These are phyloP conservation scores for Davidsoniella australis DNA, from an alignment of 2,329 filamentous ascomycete genomes.

Conservation along the genomic window DNA sequence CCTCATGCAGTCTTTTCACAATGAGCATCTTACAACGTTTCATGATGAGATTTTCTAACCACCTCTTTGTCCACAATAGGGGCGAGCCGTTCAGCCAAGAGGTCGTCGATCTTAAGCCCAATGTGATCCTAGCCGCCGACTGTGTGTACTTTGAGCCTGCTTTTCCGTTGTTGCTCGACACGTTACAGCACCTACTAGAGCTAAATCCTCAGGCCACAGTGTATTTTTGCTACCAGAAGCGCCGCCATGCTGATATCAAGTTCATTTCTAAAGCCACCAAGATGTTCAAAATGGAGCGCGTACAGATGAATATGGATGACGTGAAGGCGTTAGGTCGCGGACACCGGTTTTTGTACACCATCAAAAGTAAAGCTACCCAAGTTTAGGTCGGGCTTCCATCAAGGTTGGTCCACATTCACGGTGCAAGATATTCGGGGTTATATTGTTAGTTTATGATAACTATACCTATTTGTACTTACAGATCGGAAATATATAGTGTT, in stretches of 20 bases:
- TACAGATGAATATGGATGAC: slow-evolving; percentile 38
- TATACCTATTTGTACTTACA: no score
- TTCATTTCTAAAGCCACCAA: slow-evolving; percentile 58
- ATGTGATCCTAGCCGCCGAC: slow-evolving; percentile 82
- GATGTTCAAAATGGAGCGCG: slow-evolving; percentile 43
- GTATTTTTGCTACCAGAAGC: slow-evolving; percentile 89
- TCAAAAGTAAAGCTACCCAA: no score
- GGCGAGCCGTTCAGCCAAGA: slow-evolving; percentile 39
- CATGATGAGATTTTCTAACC: no score
- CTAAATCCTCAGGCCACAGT: slow-evolving; percentile 48
- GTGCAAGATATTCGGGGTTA: no score
- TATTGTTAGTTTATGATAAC: no score
- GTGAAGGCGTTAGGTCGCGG: slow-evolving; percentile 38
- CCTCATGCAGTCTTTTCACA: no score
- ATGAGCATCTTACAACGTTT: no score
- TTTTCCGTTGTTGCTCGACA: slow-evolving; percentile 71
- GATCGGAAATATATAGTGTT: no score
- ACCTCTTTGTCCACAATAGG: slow-evolving; percentile 20
- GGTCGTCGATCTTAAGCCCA: slow-evolving; percentile 42
- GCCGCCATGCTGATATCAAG: slow-evolving; percentile 62
- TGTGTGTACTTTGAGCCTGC: slow-evolving; percentile 96
- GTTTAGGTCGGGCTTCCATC: no score
- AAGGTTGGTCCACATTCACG: no score
- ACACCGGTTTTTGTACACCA: slow-evolving; percentile 27
- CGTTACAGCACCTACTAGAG: slow-evolving; percentile 55